Conservation (phyloP, 75 land plant genomes). For the Pinus albicaulis region DNA sequence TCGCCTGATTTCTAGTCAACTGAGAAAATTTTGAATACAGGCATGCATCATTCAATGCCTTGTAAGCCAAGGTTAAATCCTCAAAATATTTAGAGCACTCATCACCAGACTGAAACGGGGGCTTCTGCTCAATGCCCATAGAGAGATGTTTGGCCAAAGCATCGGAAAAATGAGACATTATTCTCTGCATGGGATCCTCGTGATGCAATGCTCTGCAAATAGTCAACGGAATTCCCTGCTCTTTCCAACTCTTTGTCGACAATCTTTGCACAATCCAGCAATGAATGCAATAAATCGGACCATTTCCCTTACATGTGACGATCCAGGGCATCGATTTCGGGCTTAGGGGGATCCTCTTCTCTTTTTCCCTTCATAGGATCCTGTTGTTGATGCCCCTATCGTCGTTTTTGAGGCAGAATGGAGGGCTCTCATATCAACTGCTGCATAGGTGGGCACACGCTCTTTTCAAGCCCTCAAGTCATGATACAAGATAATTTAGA, state of each 20-base stretch:
- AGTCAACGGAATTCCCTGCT: slow-evolving; percentile 33
- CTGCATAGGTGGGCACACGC: background rate
- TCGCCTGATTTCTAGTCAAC: slow-evolving; percentile 89
- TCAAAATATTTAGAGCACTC: no score
- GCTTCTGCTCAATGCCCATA: slow-evolving; percentile 17
- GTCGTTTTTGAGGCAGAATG: slow-evolving; percentile 7
- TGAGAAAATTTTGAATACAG: no score
- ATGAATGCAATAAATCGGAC: slow-evolving; percentile 30
- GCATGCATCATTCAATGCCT: slow-evolving; percentile 82
- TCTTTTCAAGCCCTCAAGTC: no score
- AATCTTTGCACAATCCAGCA: slow-evolving; percentile 60
- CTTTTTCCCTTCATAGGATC: slow-evolving; percentile 11
- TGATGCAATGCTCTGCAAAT: slow-evolving; percentile 38
- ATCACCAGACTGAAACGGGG: background rate
- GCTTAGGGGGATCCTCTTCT: slow-evolving; percentile 4
- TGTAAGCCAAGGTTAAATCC: slow-evolving; percentile 63
- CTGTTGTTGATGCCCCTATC: background rate
- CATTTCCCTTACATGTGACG: slow-evolving; percentile 5
- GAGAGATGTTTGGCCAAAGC: no score
- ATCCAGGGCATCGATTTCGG: slow-evolving; percentile 7
- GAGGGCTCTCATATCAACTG: slow-evolving; percentile 11
- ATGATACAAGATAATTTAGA: no score
- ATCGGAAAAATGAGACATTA: no score
- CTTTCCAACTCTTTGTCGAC: slow-evolving; percentile 37
- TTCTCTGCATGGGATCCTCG: slow-evolving; percentile 74